These are phyloP conservation scores for Penicillium sp. DNA, from an alignment of 2,329 filamentous ascomycete genomes.

Conservation along the genomic window DNA sequence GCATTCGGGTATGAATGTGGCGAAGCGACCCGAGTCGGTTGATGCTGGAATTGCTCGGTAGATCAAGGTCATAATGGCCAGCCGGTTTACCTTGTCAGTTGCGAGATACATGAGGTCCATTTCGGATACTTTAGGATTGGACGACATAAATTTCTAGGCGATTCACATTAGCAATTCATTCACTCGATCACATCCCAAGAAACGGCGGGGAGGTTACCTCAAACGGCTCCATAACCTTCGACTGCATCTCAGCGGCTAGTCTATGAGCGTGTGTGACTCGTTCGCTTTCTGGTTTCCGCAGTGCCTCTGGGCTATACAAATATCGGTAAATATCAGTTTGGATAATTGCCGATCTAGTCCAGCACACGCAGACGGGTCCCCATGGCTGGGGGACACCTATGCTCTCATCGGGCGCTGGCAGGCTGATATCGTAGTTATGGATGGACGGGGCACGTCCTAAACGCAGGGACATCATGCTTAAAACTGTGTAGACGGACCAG, in stretches of 20 bases:
- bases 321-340: conserved; percentile 60
- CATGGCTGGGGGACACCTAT: conserved; percentile 32
- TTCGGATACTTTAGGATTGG: conserved; percentile 16
- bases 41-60: conserved; percentile 41
- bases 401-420: conserved; percentile 32
- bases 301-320: conserved; percentile 47
- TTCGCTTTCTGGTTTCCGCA: conserved; percentile 26
- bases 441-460: conserved; percentile 59
- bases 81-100: conserved; percentile 37
- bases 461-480: conserved; percentile 58
- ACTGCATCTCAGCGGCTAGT: conserved; percentile 30
- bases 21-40: conserved; percentile 17
- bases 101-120: conserved; percentile 30
- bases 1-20: conserved; percentile 38
- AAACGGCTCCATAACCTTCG: conserved; percentile 29
- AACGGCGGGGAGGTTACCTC: conserved; percentile 17
- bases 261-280: conserved; percentile 28
- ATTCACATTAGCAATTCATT: background rate
- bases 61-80: conserved; percentile 38
- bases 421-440: conserved; percentile 59
- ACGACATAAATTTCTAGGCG: conserved; percentile 12
- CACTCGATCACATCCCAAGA: background rate
- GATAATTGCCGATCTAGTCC: conserved; percentile 56
- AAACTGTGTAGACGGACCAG: conserved; percentile 59
- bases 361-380: conserved; percentile 50